phyloP scores from a whole-genome alignment of 1,284 basidiomycete species.

The Pterulicium gracile region DNA sequence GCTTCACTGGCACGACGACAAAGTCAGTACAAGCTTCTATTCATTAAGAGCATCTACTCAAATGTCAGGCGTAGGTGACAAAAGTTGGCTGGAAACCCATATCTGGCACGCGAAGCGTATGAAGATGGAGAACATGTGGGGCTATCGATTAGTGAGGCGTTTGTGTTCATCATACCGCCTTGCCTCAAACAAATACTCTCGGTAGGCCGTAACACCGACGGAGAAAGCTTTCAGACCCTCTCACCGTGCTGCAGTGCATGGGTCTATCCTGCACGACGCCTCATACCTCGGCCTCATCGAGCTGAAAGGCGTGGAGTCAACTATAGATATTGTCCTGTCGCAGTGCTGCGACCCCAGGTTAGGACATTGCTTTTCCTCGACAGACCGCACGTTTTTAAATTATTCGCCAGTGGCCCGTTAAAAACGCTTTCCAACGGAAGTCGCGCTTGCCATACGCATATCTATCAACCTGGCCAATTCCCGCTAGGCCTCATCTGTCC shows the following conservation, averaged over 20 bases:
- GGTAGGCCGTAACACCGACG: constrained; percentile 68
- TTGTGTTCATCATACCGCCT: not conserved
- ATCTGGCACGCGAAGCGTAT: constrained; percentile 92
- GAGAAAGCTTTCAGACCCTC: constrained; percentile 86
- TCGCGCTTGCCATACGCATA: constrained; percentile 45
- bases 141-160: constrained; percentile 62
- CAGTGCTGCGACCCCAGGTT: constrained; percentile 58
- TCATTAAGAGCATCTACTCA: constrained; percentile 5
- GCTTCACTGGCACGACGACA: constrained; percentile 55
- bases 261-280: constrained; percentile 78
- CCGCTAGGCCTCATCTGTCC: constrained; percentile 67
- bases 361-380: too few relatives aligned
- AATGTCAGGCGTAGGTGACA: constrained; percentile 42
- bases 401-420: constrained; percentile 25
- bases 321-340: constrained; percentile 44
- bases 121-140: constrained; percentile 87
- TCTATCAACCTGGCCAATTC: constrained; percentile 55
- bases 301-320: constrained; percentile 48
- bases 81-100: constrained; percentile 88
- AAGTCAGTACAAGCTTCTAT: constrained; percentile 30
- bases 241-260: constrained; percentile 75
- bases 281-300: constrained; percentile 76
- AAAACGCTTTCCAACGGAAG: constrained; percentile 35
- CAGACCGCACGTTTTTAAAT: too few relatives aligned
- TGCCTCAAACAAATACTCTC: not conserved